Percentiles rank a stretch among this genome's conserved stretches.
Conservation (phyloP, 352 stramenopile species). For the Phytopythium boreale region DNA sequence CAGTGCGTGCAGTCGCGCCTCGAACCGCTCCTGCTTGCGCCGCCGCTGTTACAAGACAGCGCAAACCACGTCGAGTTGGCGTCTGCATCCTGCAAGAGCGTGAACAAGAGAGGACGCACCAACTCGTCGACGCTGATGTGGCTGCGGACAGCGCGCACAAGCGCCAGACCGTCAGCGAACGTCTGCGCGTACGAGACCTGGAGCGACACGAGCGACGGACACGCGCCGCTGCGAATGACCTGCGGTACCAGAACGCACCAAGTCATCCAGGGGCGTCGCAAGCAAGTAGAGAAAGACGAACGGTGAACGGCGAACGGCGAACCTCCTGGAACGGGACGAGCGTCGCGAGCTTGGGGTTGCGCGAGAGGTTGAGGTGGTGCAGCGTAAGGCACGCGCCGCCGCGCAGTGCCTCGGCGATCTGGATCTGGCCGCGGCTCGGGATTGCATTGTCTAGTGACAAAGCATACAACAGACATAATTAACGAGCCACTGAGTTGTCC, state of each 20-base stretch:
- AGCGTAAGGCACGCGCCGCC: conserved; percentile 36
- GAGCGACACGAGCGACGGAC: conserved; percentile 50
- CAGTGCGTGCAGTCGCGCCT: conserved; percentile 24
- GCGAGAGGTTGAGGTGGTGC: conserved; percentile 48
- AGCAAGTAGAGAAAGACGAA: not conserved
- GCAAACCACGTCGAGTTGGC: not conserved
- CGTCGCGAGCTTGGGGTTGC: conserved; percentile 35
- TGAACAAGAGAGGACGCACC: conserved; percentile 19
- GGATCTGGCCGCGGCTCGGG: conserved; percentile 27
- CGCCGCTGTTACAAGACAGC: conserved; percentile 12
- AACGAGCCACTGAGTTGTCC: too few relatives aligned
- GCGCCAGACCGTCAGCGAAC: conserved; percentile 27
- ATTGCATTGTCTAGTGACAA: conserved; percentile 44
- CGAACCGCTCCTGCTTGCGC: conserved; percentile 44
- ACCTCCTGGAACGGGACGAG: conserved; percentile 50
- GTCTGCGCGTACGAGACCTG: conserved; percentile 51
- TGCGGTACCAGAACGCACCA: conserved; percentile 8
- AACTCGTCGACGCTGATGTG: conserved; percentile 56
- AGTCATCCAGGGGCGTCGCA: not conserved
- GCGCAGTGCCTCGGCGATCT: conserved; percentile 40
- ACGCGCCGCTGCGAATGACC: conserved; percentile 38
- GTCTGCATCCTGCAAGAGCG: not conserved
- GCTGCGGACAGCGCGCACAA: conserved; percentile 33
- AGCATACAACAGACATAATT: too few relatives aligned
- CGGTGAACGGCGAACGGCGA: too few relatives aligned